These are phyloP conservation scores for Candida fluviatilis DNA, from an alignment of 805 yeast genomes.

Conservation along the genomic window DNA sequence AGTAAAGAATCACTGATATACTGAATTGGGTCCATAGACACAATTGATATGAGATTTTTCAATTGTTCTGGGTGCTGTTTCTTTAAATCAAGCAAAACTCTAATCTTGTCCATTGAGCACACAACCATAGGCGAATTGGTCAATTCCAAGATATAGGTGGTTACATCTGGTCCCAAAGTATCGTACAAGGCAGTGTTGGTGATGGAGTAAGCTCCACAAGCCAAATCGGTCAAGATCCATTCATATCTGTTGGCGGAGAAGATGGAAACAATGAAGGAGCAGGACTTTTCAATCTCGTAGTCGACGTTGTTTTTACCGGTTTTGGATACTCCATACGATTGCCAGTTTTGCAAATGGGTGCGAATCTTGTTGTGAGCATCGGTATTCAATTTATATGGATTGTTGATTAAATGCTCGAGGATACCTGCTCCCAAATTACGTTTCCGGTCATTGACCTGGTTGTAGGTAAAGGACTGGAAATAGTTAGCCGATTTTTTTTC, in stretches of 20 bases:
- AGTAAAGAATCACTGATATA: constrained; percentile 12
- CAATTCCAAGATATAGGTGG: constrained; percentile 28
- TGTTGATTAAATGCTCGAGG: constrained; percentile 19
- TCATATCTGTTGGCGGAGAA: constrained; percentile 33
- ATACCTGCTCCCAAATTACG: constrained; percentile 38
- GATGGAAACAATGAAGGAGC: constrained; percentile 30
- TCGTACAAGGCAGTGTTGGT: constrained; percentile 39
- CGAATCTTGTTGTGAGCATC: constrained; percentile 16
- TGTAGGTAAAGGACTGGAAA: constrained; percentile 17
- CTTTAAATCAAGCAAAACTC: constrained; percentile 43
- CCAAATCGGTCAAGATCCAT: constrained; percentile 35
- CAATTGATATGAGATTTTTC: constrained; percentile 44
- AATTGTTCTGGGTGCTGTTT: constrained; percentile 27
- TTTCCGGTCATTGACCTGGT: constrained; percentile 25
- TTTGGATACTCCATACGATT: constrained; percentile 9
- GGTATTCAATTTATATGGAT: constrained; percentile 15
- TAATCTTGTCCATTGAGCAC: constrained; percentile 49
- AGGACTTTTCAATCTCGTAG: constrained; percentile 13
- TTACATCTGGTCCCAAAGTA: constrained; percentile 33
- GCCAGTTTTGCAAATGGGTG: constrained; percentile 14
- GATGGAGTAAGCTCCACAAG: constrained; percentile 28
- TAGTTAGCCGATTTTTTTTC: constrained; percentile 5
- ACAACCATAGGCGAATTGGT: constrained; percentile 45
- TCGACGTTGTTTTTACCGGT: constrained; percentile 3
- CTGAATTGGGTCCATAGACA: constrained; percentile 48